Percentiles rank a stretch among this genome's conserved stretches.
Evolutionary conservation across 768 basidiomycete genomes (phyloP).

Genomic region (Termitomyces sp.): DNA sequence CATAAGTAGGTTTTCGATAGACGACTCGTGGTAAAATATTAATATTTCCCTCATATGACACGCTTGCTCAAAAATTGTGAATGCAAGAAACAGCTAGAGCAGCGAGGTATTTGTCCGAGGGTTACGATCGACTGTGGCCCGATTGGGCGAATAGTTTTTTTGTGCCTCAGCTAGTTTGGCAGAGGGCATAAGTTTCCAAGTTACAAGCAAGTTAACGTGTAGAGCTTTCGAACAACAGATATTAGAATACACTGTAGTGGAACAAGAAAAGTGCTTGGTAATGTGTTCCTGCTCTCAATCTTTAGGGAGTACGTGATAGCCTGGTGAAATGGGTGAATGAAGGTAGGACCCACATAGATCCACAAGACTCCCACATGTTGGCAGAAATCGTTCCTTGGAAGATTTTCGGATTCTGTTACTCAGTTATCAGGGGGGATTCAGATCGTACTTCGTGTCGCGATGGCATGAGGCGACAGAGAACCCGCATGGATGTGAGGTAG

Average conservation of each 20-base stretch:
- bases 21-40: not conserved
- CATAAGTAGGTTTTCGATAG: not conserved
- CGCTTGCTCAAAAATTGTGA: not conserved
- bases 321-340: not conserved
- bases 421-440: not conserved
- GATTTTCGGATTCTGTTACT: not conserved
- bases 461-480: not conserved
- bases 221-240: not conserved
- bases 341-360: not conserved
- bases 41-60: not conserved
- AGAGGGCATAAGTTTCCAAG: no score
- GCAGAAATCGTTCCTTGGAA: not conserved
- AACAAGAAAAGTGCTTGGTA: not conserved
- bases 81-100: not conserved
- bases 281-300: not conserved
- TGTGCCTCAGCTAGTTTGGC: not conserved
- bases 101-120: not conserved
- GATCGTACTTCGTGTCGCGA: not conserved
- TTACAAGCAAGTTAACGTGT: not conserved
- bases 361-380: not conserved
- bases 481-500: not conserved
- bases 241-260: not conserved
- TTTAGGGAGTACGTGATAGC: not conserved
- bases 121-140: not conserved
- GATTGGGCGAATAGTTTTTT: not conserved